Conservation (phyloP, 2,329 filamentous ascomycete species). For the Metarhizium brunneum region DNA sequence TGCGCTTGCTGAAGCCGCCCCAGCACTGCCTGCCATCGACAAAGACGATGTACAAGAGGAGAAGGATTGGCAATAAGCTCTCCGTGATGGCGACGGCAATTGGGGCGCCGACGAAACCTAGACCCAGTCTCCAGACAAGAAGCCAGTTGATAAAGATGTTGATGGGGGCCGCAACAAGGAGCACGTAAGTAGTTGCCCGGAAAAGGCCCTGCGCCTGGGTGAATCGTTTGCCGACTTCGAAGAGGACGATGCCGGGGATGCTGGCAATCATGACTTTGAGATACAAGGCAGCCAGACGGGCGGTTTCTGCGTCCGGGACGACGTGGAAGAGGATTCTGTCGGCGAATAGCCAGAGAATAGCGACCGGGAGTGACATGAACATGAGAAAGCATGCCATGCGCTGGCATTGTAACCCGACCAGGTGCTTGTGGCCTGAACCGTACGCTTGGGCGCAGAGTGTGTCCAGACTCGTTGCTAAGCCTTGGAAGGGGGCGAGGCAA, state of each 20-base stretch:
- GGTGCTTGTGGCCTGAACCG: conserved; percentile 78
- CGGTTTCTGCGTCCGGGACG: conserved; percentile 45
- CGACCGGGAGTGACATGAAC: conserved; percentile 62
- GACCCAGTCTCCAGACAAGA: conserved; percentile 61
- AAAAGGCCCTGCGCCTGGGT: conserved; percentile 79
- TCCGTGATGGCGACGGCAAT: conserved; percentile 73
- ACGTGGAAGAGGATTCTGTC: conserved; percentile 49
- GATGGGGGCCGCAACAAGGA: conserved; percentile 65
- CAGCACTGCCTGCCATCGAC: conserved; percentile 70
- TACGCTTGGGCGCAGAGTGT: conserved; percentile 92
- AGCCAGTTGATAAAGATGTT: conserved; percentile 72
- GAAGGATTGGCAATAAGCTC: conserved; percentile 64
- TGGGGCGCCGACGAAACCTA: conserved; percentile 72
- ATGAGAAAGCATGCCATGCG: conserved; percentile 74
- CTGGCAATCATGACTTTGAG: conserved; percentile 63
- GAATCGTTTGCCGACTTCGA: conserved; percentile 72
- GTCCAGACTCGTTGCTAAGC: conserved; percentile 83
- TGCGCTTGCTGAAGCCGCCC: conserved; percentile 66
- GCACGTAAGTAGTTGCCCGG: conserved; percentile 66
- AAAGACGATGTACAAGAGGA: conserved; percentile 70
- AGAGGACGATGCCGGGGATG: conserved; percentile 66
- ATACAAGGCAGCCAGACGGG: conserved; percentile 62
- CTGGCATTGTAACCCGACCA: conserved; percentile 77
- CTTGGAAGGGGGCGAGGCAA: conserved; percentile 68
- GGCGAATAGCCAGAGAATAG: conserved; percentile 59